Evolutionary conservation across 345 rosid species (phyloP).

Genomic region (Eucalyptus dawsonii): DNA sequence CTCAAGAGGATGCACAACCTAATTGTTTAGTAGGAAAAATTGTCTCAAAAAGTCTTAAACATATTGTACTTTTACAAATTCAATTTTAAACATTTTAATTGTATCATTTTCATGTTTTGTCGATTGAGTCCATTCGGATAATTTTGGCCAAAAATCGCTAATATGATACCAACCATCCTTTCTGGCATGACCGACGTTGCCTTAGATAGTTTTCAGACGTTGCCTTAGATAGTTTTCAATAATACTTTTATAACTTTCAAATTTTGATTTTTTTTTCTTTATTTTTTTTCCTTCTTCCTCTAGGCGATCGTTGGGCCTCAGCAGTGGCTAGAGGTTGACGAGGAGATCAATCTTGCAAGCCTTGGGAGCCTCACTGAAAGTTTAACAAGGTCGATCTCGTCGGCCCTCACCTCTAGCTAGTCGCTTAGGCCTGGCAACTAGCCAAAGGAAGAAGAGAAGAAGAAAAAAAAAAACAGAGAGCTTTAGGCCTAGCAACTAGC

Average conservation of each 20-base stretch:
- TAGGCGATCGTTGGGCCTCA: fast-evolving
- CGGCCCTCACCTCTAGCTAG: too few relatives aligned
- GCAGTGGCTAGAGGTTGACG: fast-evolving
- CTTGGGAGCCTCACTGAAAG: fast-evolving
- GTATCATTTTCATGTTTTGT: fast-evolving
- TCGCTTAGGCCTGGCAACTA: too few relatives aligned
- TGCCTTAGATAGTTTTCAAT: too few relatives aligned
- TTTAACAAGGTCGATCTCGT: fast-evolving
- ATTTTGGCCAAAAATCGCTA: fast-evolving
- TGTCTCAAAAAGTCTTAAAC: fast-evolving
- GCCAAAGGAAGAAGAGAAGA: too few relatives aligned
- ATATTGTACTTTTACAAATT: fast-evolving
- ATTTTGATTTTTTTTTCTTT: too few relatives aligned
- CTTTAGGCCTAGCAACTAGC: too few relatives aligned
- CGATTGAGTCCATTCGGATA: fast-evolving
- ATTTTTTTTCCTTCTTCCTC: too few relatives aligned
- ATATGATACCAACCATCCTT: fast-evolving
- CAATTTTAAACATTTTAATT: too few relatives aligned
- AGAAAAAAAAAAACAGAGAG: too few relatives aligned
- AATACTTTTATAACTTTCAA: too few relatives aligned
- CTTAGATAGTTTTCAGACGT: fast-evolving
- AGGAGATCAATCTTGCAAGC: too few relatives aligned
- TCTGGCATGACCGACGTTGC: fast-evolving
- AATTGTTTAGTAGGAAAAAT: too few relatives aligned
- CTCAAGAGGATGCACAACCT: background rate